Percentiles rank a stretch among this genome's conserved stretches.
Evolutionary conservation across 1,284 basidiomycete genomes (phyloP).

Genomic region (Rhodofomes roseus): DNA sequence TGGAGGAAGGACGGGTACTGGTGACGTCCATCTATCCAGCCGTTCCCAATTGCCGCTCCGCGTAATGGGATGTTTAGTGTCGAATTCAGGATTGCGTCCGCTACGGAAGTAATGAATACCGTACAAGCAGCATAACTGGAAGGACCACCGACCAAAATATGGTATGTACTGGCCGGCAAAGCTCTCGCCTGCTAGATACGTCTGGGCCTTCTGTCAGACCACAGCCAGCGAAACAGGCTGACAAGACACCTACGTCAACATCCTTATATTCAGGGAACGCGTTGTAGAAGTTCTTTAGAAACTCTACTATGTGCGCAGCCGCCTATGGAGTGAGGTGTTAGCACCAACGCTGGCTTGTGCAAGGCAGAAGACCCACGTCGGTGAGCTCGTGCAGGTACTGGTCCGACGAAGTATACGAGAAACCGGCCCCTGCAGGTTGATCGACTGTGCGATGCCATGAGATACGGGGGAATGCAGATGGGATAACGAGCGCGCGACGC

Average conservation of each 20-base stretch:
- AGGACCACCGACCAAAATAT: slow-evolving; percentile 67
- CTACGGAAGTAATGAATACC: slow-evolving; percentile 34
- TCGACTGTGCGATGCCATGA: slow-evolving; percentile 58
- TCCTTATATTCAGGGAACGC: slow-evolving; percentile 87
- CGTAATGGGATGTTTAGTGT: slow-evolving; percentile 55
- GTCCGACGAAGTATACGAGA: slow-evolving; percentile 86
- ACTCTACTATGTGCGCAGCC: slow-evolving; percentile 77
- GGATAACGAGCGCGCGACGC: slow-evolving; percentile 32
- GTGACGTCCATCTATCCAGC: slow-evolving; percentile 88
- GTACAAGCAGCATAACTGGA: background rate
- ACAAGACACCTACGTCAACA: slow-evolving; percentile 68
- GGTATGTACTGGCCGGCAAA: slow-evolving; percentile 99
- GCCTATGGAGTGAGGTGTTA: slow-evolving; percentile 50
- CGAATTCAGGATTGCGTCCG: slow-evolving; percentile 76
- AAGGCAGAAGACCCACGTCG: slow-evolving; percentile 44
- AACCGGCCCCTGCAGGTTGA: slow-evolving; percentile 95
- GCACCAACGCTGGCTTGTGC: background rate
- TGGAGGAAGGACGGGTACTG: slow-evolving; percentile 94
- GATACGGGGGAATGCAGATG: background rate
- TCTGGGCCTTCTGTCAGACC: slow-evolving; percentile 43
- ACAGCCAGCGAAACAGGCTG: background rate
- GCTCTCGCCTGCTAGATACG: slow-evolving; percentile 90
- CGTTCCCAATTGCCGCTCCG: slow-evolving; percentile 93
- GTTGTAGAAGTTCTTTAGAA: slow-evolving; percentile 83
- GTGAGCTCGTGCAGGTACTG: slow-evolving; percentile 79